phyloP scores from a whole-genome alignment of 2,329 filamentous ascomycete species.

The Penicillium rolfsii region DNA sequence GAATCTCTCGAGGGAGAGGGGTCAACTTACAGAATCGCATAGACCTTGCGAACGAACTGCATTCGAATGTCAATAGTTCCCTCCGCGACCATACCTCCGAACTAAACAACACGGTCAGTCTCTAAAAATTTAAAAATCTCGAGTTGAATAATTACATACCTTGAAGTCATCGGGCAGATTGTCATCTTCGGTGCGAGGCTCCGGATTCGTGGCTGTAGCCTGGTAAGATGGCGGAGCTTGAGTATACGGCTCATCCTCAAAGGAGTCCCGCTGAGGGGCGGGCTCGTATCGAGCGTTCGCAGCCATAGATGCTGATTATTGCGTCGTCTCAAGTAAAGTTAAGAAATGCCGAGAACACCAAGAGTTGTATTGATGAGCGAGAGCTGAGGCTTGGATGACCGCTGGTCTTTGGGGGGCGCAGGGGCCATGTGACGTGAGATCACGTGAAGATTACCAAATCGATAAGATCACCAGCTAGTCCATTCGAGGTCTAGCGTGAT shows the following conservation, averaged over 20 bases:
- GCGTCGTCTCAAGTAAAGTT: neutral
- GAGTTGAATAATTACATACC: constrained; percentile 49
- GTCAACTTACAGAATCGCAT: constrained; percentile 75
- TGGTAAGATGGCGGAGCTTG: constrained; percentile 85
- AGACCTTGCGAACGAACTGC: constrained; percentile 96
- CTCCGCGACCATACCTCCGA: constrained; percentile 89
- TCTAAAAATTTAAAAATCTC: constrained; percentile 11
- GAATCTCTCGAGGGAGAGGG: neutral
- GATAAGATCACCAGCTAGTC: constrained; percentile 5
- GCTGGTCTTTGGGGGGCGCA: constrained; percentile 10
- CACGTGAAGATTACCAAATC: constrained; percentile 17
- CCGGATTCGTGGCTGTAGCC: constrained; percentile 56
- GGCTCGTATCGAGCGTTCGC: constrained; percentile 79
- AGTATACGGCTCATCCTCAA: constrained; percentile 70
- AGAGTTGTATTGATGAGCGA: constrained; percentile 7
- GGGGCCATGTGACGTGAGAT: constrained; percentile 25
- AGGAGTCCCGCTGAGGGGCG: constrained; percentile 83
- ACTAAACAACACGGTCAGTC: constrained; percentile 55
- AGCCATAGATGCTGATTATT: constrained; percentile 58
- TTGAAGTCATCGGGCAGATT: constrained; percentile 98
- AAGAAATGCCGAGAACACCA: constrained; percentile 4
- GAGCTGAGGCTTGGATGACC: constrained; percentile 8
- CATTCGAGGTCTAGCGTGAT: neutral
- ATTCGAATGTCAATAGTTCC: constrained; percentile 94
- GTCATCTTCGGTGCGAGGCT: constrained; percentile 77